A percentile compares a stretch with the other conserved stretches of the same genome.
These are phyloP conservation scores for Ceratocystis smalleyi DNA, from an alignment of 2,329 filamentous ascomycete species.

Conservation along the genomic window DNA sequence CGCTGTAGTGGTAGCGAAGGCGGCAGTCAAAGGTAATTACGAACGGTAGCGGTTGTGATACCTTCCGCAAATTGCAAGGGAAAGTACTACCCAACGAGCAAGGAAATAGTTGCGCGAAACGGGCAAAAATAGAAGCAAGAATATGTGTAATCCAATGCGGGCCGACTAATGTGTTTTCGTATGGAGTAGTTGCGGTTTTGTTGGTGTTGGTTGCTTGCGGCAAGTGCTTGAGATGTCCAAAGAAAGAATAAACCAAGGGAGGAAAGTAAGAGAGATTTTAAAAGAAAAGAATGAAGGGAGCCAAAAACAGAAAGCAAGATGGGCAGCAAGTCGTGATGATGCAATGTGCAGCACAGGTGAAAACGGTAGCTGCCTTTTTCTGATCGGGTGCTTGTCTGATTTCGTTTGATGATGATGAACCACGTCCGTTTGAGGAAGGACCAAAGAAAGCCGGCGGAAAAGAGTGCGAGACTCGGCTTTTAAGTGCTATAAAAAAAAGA, in stretches of 20 bases:
- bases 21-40: not conserved
- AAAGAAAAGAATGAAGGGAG: not conserved
- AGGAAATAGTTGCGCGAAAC: not conserved
- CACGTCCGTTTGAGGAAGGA: not conserved
- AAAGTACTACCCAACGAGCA: not conserved
- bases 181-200: not conserved
- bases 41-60: conserved; percentile 1
- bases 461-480: not conserved
- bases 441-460: not conserved
- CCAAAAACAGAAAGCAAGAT: not conserved
- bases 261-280: not conserved
- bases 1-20: not conserved
- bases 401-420: not conserved
- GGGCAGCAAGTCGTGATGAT: not conserved
- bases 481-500: not conserved
- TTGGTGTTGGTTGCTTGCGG: not conserved
- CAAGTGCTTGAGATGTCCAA: not conserved
- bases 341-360: not conserved
- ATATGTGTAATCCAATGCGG: not conserved
- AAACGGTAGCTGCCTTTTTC: not conserved
- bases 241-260: not conserved
- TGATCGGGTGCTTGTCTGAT: not conserved
- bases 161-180: too few species aligned
- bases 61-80: not conserved
- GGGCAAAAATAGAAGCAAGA: not conserved